phyloP scores from a whole-genome alignment of 2,329 filamentous ascomycete genomes.

The Stromatinia cepivora region DNA sequence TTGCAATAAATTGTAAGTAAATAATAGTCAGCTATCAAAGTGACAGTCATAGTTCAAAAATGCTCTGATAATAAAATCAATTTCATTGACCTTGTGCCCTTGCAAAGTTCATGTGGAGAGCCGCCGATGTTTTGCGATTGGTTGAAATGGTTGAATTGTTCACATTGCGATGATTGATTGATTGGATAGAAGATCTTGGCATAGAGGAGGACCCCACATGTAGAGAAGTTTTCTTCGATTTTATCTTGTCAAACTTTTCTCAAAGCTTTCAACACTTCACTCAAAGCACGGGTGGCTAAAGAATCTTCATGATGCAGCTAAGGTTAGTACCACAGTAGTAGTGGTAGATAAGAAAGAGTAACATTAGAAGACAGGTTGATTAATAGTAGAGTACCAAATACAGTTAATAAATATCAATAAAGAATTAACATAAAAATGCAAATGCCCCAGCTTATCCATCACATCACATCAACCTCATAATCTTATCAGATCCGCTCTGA shows the following conservation, averaged over 20 bases:
- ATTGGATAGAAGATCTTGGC: background rate
- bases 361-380: background rate
- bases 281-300: background rate
- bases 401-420: background rate
- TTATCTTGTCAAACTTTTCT: slow-evolving; percentile 11
- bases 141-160: background rate
- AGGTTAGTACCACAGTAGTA: background rate
- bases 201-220: background rate
- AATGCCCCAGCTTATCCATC: background rate
- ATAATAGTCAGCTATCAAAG: slow-evolving; percentile 5
- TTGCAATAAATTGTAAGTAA: background rate
- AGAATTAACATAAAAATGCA: background rate
- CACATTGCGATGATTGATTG: background rate
- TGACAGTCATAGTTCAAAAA: slow-evolving; percentile 15
- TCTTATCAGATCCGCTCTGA: slow-evolving; percentile 12
- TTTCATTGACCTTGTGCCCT: background rate
- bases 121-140: slow-evolving; percentile 10
- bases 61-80: slow-evolving; percentile 12
- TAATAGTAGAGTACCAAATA: background rate
- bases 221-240: slow-evolving; percentile 5
- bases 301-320: background rate
- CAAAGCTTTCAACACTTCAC: background rate
- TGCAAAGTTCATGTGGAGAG: slow-evolving; percentile 5
- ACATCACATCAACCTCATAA: background rate
- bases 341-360: background rate